phyloP scores from a whole-genome alignment of 352 stramenopile genomes.

The Pythium chondricola region DNA sequence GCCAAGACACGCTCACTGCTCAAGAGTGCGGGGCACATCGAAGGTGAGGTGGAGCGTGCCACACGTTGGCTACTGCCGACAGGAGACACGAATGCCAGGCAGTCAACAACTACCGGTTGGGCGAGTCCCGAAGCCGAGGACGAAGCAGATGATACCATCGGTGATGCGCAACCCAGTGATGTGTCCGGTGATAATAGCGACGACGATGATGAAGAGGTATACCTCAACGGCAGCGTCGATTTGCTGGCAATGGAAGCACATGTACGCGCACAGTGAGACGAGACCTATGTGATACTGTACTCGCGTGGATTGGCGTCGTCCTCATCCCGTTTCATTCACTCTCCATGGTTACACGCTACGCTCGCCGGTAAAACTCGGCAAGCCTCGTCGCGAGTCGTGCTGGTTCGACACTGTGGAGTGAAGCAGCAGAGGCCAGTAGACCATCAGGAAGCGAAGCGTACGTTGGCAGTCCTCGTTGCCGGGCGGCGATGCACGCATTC shows the following conservation, averaged over 20 bases:
- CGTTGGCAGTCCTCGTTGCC: slow-evolving; percentile 22
- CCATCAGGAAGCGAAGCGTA: slow-evolving; percentile 38
- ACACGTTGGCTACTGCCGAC: slow-evolving; percentile 5
- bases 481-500: slow-evolving; percentile 41
- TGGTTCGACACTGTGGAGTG: slow-evolving; percentile 30
- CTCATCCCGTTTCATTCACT: too few species aligned
- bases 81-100: not conserved
- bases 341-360: too few species aligned
- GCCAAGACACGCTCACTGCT: not conserved
- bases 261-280: not conserved
- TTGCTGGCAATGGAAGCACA: not conserved
- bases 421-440: slow-evolving; percentile 21
- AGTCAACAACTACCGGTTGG: not conserved
- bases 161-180: not conserved
- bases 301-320: too few species aligned
- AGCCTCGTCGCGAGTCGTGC: slow-evolving; percentile 48
- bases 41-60: slow-evolving; percentile 7
- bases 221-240: not conserved
- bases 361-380: slow-evolving; percentile 43
- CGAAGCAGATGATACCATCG: not conserved
- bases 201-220: not conserved
- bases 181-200: not conserved
- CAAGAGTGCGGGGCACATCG: not conserved
- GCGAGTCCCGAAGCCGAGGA: not conserved
- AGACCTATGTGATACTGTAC: too few species aligned